Evolutionary conservation across 306 rosid genomes (phyloP).

Genomic region (Carpinus fangiana): DNA sequence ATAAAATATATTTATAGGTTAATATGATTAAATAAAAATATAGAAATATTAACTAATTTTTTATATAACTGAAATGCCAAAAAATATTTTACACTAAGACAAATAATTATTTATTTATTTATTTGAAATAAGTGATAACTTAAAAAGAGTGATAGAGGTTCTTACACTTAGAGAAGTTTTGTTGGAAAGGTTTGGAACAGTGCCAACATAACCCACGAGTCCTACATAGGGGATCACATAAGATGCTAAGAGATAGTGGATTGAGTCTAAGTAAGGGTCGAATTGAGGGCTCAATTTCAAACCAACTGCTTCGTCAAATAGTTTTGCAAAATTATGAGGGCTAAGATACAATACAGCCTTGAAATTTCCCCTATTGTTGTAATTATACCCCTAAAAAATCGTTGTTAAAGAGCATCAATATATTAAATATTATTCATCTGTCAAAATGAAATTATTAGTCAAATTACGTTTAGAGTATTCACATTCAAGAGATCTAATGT

Average conservation of each 20-base stretch:
- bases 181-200: constrained; percentile 12
- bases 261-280: constrained; percentile 22
- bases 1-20: too few species aligned
- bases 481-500: too few species aligned
- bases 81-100: too few species aligned
- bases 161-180: constrained; percentile 6
- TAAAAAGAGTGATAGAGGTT: neutral
- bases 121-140: too few species aligned
- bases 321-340: constrained; percentile 11
- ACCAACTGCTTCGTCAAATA: constrained; percentile 25
- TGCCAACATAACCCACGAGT: constrained; percentile 26
- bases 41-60: too few species aligned
- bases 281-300: constrained; percentile 24
- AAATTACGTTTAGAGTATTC: too few species aligned
- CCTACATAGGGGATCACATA: constrained; percentile 32
- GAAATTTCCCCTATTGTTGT: constrained; percentile 21
- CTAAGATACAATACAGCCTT: constrained; percentile 36
- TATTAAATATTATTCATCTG: too few species aligned
- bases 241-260: constrained; percentile 18
- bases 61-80: too few species aligned
- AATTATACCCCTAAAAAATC: neutral
- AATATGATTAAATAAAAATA: too few species aligned
- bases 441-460: too few species aligned
- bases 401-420: neutral
- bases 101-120: too few species aligned